Base-by-base conservation (phyloP, 176 grass and related monocot species). In the Ampelocalamus luodianensis region DNA sequence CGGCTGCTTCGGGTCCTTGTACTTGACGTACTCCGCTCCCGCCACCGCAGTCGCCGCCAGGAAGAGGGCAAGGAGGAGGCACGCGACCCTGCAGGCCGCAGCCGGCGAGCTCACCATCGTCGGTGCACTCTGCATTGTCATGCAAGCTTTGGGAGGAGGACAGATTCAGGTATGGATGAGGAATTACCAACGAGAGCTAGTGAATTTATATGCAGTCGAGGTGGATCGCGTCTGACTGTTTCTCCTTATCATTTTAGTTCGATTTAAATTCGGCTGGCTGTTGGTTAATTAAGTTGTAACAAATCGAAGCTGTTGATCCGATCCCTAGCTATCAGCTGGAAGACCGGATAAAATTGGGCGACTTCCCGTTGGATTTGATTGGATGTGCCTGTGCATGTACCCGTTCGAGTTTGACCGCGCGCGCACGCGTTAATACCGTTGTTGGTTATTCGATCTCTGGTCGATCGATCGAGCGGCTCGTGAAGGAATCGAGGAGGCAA, bases 1-100 rank as follows among this genome's bases (percentile, higher is more conserved):
- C 20, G 94, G 90, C 71, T 68, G 77, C 71, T 81, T 89, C 9
- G 86, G 86, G 42, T 97, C 92, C 83, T 94, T 94, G 78, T 97
- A 97, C 69, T 87, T 91, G 37, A 90, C 29, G 45, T 89, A 89
- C 38, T 65, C 68, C 68, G 38, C 61, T 42, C 66, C 61, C 18
- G 50, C 18, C 65, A 29, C 29, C 36, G 32, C 32, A 34, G 32
- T 34, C 32, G 32, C 32, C 32, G 66, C 48, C 26, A 87, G 61
- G 53, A 91, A 3, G 3, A 89, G 20, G 8, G 80, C 15, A 24
- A 90, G 0, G 71, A 87, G 40, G 15, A 85, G 51, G 37, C 80
- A 85, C 12, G 60, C 34, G 1, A 71, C 17, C 51, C 37, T 85
- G 43, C 43, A 45, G 20, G 58, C 17, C 36, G 55, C 80, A 68